Conservation (phyloP, 495 filamentous ascomycete species). For the Venustampulla echinocandica region DNA sequence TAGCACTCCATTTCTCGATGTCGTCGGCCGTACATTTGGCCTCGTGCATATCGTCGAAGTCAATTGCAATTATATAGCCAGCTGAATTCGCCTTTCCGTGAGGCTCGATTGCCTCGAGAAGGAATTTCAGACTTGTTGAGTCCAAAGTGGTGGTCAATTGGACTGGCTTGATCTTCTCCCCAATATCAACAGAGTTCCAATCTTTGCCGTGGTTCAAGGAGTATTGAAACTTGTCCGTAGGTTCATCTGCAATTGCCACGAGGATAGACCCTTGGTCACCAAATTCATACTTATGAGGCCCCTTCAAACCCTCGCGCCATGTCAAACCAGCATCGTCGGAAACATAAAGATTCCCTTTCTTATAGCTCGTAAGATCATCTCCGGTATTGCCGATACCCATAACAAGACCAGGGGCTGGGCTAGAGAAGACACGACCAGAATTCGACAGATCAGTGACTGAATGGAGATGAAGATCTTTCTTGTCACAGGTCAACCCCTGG, state of each 20-base stretch:
- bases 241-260: constrained; percentile 62
- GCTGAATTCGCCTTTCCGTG: constrained; percentile 34
- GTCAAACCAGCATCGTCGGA: constrained; percentile 86
- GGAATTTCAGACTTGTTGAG: constrained; percentile 82
- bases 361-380: constrained; percentile 54
- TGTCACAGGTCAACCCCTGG: constrained; percentile 51
- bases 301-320: constrained; percentile 64
- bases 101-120: constrained; percentile 52
- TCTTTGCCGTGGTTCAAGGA: constrained; percentile 80
- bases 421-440: constrained; percentile 83
- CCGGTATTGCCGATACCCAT: constrained; percentile 92
- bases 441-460: constrained; percentile 77
- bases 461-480: constrained; percentile 66
- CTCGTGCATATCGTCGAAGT: constrained; percentile 77
- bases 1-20: constrained; percentile 80
- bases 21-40: constrained; percentile 70
- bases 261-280: constrained; percentile 85
- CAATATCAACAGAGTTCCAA: constrained; percentile 60
- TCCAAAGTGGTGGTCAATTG: constrained; percentile 80
- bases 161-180: constrained; percentile 51
- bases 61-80: constrained; percentile 58
- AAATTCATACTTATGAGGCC: constrained; percentile 92
- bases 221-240: constrained; percentile 61
- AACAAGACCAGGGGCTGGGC: constrained; percentile 80
- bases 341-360: constrained; percentile 68